Base-by-base conservation (phyloP, 192 early-diverging fungal species). In the Umbelopsis isabellina region DNA sequence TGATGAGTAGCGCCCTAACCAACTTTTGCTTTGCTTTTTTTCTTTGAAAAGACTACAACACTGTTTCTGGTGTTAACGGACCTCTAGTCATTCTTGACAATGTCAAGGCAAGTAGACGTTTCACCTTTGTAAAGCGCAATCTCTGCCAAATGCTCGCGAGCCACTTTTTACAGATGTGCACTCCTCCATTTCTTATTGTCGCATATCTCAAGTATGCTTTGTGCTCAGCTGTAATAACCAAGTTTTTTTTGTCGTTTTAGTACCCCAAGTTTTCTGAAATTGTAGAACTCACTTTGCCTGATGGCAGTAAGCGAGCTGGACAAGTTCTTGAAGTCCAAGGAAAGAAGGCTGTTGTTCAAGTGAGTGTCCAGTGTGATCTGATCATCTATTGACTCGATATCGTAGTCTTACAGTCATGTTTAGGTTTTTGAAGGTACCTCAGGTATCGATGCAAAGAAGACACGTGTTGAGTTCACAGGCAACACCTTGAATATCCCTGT, bases 71-170 rank as follows among this genome's bases (percentile, higher is more conserved):
- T 77, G 94, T 99, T 30, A 99, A 98, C 82, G 97, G 97, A 35
- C 97, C 97, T 47, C 84, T 99, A 65, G 97, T 99, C 41, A 96
- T 98, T 84, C 86, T 99, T 67, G 97, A 99, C 83, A 95, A 98
- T 77, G 94, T 99, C 77, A 98, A 98, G 89, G 93, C 94, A 79
- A 27, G 68, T 68, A 58, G 21, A 11, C 30, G 12, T 58, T 25
- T 35, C 41, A 11, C 18, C 45, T 33, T 1, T 33, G 27, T 30
- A 45, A 41, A 35, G 16, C 46, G 20, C 12, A 68, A 69, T 35
- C 21, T 33, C 33, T 23, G 16, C 33, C 21, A 5, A 49, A 33
- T 35, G 18, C 25, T 30, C 30, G 12, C 30, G 10, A 16, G n/a
- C 33, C 55, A 4, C 20, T 16, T 20, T 49, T 4, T 16, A 49